phyloP scores from a whole-genome alignment of 2,329 filamentous ascomycete species.

The Metarhizium brunneum region DNA sequence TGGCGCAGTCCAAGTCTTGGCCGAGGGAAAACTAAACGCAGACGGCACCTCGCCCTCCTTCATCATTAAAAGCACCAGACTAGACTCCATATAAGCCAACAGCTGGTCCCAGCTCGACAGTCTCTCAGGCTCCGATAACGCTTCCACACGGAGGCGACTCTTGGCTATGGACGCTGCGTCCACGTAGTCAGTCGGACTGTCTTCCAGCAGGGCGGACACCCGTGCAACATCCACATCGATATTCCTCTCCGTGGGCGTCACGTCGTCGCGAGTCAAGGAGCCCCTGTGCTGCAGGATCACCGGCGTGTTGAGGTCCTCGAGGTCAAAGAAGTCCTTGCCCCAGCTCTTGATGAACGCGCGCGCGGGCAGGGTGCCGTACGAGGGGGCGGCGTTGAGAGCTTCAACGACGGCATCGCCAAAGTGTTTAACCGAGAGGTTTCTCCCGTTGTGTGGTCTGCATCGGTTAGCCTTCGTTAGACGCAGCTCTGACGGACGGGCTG shows the following conservation, averaged over 20 bases:
- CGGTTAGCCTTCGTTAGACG: neutral
- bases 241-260: constrained; percentile 1
- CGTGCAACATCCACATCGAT: neutral
- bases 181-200: constrained; percentile 6
- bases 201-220: constrained; percentile 5
- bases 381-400: constrained; percentile 10
- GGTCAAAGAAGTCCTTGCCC: constrained; percentile 4
- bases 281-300: constrained; percentile 10
- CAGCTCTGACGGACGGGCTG: neutral
- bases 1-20: neutral
- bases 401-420: constrained; percentile 11
- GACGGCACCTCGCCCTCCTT: constrained; percentile 6
- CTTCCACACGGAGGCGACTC: constrained; percentile 8
- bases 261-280: constrained; percentile 9
- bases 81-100: constrained; percentile 5
- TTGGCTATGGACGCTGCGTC: constrained; percentile 6
- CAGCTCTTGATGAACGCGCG: constrained; percentile 5
- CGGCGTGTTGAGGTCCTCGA: constrained; percentile 9
- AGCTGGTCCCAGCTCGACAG: constrained; percentile 1
- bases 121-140: constrained; percentile 5
- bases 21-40: constrained; percentile 3
- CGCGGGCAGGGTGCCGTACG: constrained; percentile 2
- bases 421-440: constrained; percentile 10
- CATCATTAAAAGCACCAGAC: constrained; percentile 9
- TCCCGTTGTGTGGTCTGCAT: constrained; percentile 10